Conservation (phyloP, 768 basidiomycete genomes). For the Infundibulicybe gibba region DNA sequence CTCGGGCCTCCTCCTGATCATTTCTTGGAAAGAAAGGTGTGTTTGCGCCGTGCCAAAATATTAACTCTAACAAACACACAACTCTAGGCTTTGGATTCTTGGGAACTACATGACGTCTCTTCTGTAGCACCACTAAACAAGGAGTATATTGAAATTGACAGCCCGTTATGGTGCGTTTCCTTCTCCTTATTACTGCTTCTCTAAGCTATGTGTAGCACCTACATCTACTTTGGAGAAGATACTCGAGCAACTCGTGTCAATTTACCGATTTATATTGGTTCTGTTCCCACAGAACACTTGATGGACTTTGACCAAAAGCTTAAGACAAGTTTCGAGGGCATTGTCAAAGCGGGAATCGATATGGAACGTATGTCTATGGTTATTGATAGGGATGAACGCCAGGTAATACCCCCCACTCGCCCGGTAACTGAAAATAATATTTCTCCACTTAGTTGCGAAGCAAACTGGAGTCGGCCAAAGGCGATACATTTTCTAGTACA, state of each 20-base stretch:
- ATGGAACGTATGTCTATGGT: conserved; percentile 89
- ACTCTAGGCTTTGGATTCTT: conserved; percentile 78
- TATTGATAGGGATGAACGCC: conserved; percentile 84
- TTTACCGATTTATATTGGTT: conserved; percentile 75
- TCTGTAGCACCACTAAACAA: conserved; percentile 81
- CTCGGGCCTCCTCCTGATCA: conserved; percentile 73
- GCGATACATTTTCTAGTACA: conserved; percentile 71
- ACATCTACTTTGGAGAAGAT: conserved; percentile 82
- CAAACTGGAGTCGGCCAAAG: conserved; percentile 78
- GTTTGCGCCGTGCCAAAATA: conserved; percentile 1
- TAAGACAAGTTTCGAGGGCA: conserved; percentile 61
- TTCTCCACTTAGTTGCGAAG: conserved; percentile 64
- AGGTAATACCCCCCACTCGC: conserved; percentile 39
- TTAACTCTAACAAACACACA: conserved; percentile 2
- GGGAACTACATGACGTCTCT: conserved; percentile 85
- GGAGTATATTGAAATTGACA: conserved; percentile 88
- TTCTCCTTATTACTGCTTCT: conserved; percentile 1
- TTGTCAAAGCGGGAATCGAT: conserved; percentile 76
- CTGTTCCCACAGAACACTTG: conserved; percentile 79
- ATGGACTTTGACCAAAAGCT: conserved; percentile 69
- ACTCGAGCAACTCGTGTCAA: conserved; percentile 68
- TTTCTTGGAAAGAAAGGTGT: conserved; percentile 70
- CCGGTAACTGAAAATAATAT: conserved; percentile 2
- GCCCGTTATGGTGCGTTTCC: conserved; percentile 72
- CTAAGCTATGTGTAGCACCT: conserved; percentile 47